These are phyloP conservation scores for Sclerotinia minor DNA, from an alignment of 2,329 filamentous ascomycete genomes.

Conservation along the genomic window DNA sequence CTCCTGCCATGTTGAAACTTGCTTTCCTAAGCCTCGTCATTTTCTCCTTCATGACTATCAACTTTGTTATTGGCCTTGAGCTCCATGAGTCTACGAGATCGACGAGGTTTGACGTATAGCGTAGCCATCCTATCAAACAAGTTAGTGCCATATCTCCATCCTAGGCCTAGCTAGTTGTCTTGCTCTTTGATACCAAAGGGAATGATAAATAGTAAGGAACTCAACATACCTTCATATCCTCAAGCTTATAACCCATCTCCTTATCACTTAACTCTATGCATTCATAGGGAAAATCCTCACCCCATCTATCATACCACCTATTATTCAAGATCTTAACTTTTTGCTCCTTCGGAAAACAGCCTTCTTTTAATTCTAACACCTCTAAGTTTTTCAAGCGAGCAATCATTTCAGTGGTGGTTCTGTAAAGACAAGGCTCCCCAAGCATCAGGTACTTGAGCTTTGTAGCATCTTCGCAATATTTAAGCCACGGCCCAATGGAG, in stretches of 20 bases:
- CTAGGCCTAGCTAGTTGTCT: background rate
- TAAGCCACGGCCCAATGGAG: background rate
- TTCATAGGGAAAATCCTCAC: background rate
- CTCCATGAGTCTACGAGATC: background rate
- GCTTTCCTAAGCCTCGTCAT: background rate
- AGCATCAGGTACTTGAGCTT: conserved; percentile 16
- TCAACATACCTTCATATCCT: conserved; percentile 9
- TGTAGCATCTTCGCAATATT: conserved; percentile 13
- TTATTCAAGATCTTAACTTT: conserved; percentile 11
- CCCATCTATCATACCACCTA: conserved; percentile 14
- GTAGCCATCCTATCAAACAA: conserved; percentile 9
- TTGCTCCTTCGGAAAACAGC: conserved; percentile 8
- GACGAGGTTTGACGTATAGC: background rate
- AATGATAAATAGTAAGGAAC: background rate
- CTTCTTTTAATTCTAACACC: conserved; percentile 13
- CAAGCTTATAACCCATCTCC: conserved; percentile 5
- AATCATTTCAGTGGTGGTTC: conserved; percentile 16
- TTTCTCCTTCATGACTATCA: background rate
- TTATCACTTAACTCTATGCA: background rate
- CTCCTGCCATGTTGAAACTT: background rate
- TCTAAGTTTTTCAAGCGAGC: background rate
- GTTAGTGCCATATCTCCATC: background rate
- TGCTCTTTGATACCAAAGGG: background rate
- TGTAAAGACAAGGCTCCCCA: conserved; percentile 15
- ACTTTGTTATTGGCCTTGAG: background rate